Conservation (phyloP, 139 green algal species). For the Chara braunii region DNA sequence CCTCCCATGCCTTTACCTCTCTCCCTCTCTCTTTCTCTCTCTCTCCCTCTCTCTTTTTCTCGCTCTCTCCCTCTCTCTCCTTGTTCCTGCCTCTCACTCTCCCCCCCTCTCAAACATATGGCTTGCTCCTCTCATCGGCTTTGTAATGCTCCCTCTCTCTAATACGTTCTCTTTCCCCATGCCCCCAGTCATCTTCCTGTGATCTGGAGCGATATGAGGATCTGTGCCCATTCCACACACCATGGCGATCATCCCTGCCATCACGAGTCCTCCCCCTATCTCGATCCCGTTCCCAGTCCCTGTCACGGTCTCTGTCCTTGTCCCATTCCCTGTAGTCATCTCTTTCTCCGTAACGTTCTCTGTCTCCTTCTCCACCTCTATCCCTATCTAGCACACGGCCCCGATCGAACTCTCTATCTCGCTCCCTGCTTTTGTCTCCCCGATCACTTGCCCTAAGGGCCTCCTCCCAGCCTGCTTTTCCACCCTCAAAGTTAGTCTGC, state of each 20-base stretch:
- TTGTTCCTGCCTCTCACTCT: neutral
- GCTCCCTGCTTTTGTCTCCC: neutral
- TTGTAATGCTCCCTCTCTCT: neutral
- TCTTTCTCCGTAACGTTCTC: slow-evolving; percentile 4
- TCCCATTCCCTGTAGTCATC: neutral
- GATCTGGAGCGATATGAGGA: too few species aligned
- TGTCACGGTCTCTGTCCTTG: neutral
- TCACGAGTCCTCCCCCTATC: slow-evolving; percentile 8
- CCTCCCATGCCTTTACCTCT: slow-evolving; percentile 1
- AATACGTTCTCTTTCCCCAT: neutral
- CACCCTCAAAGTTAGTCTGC: neutral
- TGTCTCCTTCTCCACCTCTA: slow-evolving; percentile 1
- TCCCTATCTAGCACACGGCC: slow-evolving; percentile 16
- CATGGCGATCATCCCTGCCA: neutral
- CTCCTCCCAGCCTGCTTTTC: slow-evolving; percentile 24
- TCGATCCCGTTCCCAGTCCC: slow-evolving; percentile 1
- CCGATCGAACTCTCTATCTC: slow-evolving; percentile 4
- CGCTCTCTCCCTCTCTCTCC: slow-evolving; percentile 2
- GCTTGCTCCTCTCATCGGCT: neutral
- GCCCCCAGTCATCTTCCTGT: slow-evolving; percentile 11
- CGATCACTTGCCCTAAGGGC: slow-evolving; percentile 3
- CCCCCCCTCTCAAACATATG: slow-evolving; percentile 4
- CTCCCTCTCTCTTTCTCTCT: slow-evolving; percentile 17
- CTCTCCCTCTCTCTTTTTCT: neutral
- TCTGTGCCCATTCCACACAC: neutral